These are phyloP conservation scores for Neoboletus subvelutipes DNA, from an alignment of 768 basidiomycete genomes.

Conservation along the genomic window DNA sequence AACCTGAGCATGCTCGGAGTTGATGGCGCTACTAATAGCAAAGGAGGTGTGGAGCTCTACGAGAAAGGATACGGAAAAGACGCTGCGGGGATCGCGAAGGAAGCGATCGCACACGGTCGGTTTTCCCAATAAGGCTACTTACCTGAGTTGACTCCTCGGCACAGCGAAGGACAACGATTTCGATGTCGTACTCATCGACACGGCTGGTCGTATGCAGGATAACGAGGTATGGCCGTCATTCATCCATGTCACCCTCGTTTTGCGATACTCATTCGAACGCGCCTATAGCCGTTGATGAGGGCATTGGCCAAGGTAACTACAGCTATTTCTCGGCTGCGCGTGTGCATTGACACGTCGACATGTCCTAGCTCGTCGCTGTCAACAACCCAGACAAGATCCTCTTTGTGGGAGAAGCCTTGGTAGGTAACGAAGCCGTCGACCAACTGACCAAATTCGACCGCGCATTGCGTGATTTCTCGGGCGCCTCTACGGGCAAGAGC, in stretches of 20 bases:
- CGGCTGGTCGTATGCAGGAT: conserved; percentile 98
- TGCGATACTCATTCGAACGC: conserved; percentile 2
- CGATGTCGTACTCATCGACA: conserved; percentile 97
- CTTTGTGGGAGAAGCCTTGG: conserved; percentile 97
- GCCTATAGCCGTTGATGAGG: conserved; percentile 84
- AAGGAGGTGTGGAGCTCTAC: conserved; percentile 85
- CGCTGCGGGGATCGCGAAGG: conserved; percentile 96
- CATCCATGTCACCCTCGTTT: background rate
- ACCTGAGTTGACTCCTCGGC: conserved; percentile 3
- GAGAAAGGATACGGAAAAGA: conserved; percentile 98
- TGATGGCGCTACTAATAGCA: conserved; percentile 65
- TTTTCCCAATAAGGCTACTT: background rate
- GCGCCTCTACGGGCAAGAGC: conserved; percentile 61
- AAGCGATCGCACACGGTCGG: conserved; percentile 88
- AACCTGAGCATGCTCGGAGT: conserved; percentile 85
- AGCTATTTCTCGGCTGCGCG: background rate
- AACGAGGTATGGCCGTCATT: conserved; percentile 68
- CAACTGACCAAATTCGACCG: conserved; percentile 97
- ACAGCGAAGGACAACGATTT: conserved; percentile 86
- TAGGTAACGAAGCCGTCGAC: conserved; percentile 98
- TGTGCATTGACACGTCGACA: background rate
- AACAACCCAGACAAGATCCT: conserved; percentile 97
- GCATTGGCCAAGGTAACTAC: conserved; percentile 85
- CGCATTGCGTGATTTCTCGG: conserved; percentile 88
- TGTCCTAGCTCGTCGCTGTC: conserved; percentile 74